Percentiles rank a stretch among this genome's conserved stretches.
Evolutionary conservation across 2,329 filamentous ascomycete genomes (phyloP).

Genomic region (Arthrobotrys musiformis): DNA sequence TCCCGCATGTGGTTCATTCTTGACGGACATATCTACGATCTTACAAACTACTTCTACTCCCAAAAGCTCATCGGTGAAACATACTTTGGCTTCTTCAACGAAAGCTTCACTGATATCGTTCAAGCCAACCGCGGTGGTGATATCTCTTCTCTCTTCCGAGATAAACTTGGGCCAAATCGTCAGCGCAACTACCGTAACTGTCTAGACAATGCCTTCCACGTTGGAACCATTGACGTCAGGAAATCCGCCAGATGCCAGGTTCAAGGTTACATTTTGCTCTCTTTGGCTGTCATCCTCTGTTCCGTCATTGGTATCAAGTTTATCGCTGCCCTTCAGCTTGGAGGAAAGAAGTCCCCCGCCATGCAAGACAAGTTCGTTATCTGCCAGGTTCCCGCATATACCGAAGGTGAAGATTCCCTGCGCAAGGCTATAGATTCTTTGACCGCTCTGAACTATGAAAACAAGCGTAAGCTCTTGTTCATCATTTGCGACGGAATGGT

Average conservation of each 20-base stretch:
- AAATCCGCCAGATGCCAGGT: conserved; percentile 78
- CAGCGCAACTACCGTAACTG: conserved; percentile 77
- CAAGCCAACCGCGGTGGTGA: conserved; percentile 81
- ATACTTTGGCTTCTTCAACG: conserved; percentile 78
- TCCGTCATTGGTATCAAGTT: conserved; percentile 87
- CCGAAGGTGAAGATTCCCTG: conserved; percentile 94
- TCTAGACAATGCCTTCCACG: conserved; percentile 83
- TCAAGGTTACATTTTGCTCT: conserved; percentile 89
- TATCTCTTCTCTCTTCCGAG: conserved; percentile 74
- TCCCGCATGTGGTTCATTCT: conserved; percentile 83
- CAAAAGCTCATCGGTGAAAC: conserved; percentile 57
- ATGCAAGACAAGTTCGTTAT: conserved; percentile 99
- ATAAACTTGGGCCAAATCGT: conserved; percentile 65
- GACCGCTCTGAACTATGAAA: conserved; percentile 94
- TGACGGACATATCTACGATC: conserved; percentile 80
- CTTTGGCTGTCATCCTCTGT: conserved; percentile 86
- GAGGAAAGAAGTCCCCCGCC: conserved; percentile 85
- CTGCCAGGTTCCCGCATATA: conserved; percentile 97
- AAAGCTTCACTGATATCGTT: conserved; percentile 74
- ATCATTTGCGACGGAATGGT: conserved; percentile 98
- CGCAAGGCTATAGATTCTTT: conserved; percentile 93
- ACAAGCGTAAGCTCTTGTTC: conserved; percentile 96
- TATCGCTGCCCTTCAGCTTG: conserved; percentile 89
- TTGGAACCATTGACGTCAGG: conserved; percentile 87
- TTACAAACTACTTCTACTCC: conserved; percentile 85